Evolutionary conservation across 2,329 filamentous ascomycete species (phyloP), one percentile per base, ranked within the genome.

Genomic region (Calonectria pteridis): DNA sequence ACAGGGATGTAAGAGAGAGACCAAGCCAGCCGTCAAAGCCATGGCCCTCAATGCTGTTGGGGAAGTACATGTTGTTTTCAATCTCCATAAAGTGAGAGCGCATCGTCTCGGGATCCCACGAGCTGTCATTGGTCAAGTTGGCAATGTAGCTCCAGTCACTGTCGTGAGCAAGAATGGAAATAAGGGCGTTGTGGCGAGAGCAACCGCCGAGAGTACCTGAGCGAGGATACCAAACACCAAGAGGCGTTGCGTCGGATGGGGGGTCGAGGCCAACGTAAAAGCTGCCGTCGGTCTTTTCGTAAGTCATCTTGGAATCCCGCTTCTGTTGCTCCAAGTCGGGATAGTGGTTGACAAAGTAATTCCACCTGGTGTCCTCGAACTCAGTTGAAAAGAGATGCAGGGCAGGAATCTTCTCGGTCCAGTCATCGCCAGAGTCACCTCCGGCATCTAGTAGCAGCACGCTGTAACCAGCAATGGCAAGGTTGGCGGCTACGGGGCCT

Each of bases 291-390:
- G 84, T 65, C 14, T 77, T 82, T 20, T 80, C 73, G 74, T 84
- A 88, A 0, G 82, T 84, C 77, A 84, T 82, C 82, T 93, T 88
- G 77, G 92, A 89, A 55, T 86, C 84, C 43, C 86, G 83, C 75
- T 89, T 87, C 14, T 87, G 86, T 4, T 75, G 65, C 6, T 82
- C 81, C 23, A 87, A 81, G 74, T 92, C 87, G 7, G 85, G 82
- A 77, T 91, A 92, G 81, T 93, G 91, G 67, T 89, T 88, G 71
- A 93, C 90, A 75, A 88, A 93, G 82, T 89, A 92, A 82, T 91
- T 87, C 91, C 91, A 93, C 55, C 77, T 67, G 0, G 79, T 82
- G 10, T 79, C 73, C 55, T 80, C 78, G 14, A 81, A 77, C 64
- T 81, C 81, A 4, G 79, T 79, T 0, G 81, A 79, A 20, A 77